A percentile compares a stretch with the other conserved stretches of the same genome.
Conservation (phyloP, 2,329 filamentous ascomycete genomes). For the Hypoxylon rubiginosum region DNA sequence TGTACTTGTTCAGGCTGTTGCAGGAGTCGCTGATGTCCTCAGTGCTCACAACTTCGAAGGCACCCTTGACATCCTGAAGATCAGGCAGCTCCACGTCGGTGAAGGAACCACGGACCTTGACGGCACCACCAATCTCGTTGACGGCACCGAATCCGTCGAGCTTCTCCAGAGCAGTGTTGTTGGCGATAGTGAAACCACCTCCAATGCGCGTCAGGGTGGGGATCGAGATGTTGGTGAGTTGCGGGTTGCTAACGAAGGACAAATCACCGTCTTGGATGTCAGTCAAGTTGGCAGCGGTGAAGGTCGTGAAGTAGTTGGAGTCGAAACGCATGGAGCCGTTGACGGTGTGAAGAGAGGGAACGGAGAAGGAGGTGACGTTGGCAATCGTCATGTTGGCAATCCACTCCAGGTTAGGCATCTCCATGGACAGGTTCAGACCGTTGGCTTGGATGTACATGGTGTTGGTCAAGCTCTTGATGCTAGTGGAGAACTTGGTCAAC, state of each 20-base stretch:
- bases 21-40: slow-evolving; percentile 70
- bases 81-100: slow-evolving; percentile 76
- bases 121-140: slow-evolving; percentile 78
- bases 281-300: slow-evolving; percentile 79
- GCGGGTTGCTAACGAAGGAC: slow-evolving; percentile 73
- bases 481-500: slow-evolving; percentile 80
- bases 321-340: slow-evolving; percentile 88
- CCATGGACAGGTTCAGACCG: slow-evolving; percentile 76
- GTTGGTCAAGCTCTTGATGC: slow-evolving; percentile 80
- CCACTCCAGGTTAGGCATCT: slow-evolving; percentile 82
- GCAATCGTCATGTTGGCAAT: slow-evolving; percentile 86
- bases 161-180: slow-evolving; percentile 81
- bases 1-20: slow-evolving; percentile 64
- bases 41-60: slow-evolving; percentile 77
- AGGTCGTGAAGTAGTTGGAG: slow-evolving; percentile 76
- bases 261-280: slow-evolving; percentile 70
- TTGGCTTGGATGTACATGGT: slow-evolving; percentile 84
- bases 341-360: slow-evolving; percentile 79
- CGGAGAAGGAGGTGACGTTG: slow-evolving; percentile 80
- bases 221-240: slow-evolving; percentile 81
- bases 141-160: slow-evolving; percentile 79
- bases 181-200: slow-evolving; percentile 85
- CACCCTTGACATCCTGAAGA: slow-evolving; percentile 77
- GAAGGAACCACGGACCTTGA: slow-evolving; percentile 89
- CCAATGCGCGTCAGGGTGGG: slow-evolving; percentile 75